Conservation (phyloP, 75 land plant species). For the Selaginella moellendorffii region DNA sequence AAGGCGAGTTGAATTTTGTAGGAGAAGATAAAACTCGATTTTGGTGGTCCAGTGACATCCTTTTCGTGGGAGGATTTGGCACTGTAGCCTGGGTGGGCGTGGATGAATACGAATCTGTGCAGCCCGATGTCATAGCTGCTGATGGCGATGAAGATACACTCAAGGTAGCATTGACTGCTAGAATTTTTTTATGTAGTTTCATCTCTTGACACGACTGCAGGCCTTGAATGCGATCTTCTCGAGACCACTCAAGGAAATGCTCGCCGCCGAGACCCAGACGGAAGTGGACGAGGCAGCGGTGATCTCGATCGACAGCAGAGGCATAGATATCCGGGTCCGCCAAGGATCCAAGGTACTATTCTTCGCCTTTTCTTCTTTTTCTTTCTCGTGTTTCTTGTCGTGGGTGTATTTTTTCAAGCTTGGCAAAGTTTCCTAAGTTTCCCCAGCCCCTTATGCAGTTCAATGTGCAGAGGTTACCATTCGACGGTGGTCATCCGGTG, state of each 20-base stretch:
- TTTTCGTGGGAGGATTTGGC: constrained; percentile 93
- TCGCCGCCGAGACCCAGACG: constrained; percentile 49
- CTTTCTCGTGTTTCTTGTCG: not conserved
- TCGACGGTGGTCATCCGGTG: constrained; percentile 50
- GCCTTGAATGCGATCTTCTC: constrained; percentile 72
- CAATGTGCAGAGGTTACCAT: constrained; percentile 73
- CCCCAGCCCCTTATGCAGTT: constrained; percentile 36
- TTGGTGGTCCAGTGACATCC: constrained; percentile 50
- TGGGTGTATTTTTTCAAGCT: not conserved
- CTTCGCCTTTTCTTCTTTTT: not conserved
- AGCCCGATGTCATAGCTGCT: constrained; percentile 84
- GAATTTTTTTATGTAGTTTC: not conserved
- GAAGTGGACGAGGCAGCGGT: constrained; percentile 93
- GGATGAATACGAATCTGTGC: constrained; percentile 60
- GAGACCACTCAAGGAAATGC: constrained; percentile 54
- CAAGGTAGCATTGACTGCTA: constrained; percentile 31
- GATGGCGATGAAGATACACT: constrained; percentile 76
- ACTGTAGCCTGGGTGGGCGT: constrained; percentile 97
- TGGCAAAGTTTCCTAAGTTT: not conserved
- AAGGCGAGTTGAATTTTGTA: not conserved
- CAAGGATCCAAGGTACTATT: constrained; percentile 79
- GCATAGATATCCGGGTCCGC: constrained; percentile 79
- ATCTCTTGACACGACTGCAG: constrained; percentile 19
- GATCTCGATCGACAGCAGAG: constrained; percentile 93
- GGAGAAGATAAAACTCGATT: not conserved